Evolutionary conservation across 352 stramenopile genomes (phyloP), one percentile per base, ranked within the genome.

Genomic region (Phytopythium vexans): DNA sequence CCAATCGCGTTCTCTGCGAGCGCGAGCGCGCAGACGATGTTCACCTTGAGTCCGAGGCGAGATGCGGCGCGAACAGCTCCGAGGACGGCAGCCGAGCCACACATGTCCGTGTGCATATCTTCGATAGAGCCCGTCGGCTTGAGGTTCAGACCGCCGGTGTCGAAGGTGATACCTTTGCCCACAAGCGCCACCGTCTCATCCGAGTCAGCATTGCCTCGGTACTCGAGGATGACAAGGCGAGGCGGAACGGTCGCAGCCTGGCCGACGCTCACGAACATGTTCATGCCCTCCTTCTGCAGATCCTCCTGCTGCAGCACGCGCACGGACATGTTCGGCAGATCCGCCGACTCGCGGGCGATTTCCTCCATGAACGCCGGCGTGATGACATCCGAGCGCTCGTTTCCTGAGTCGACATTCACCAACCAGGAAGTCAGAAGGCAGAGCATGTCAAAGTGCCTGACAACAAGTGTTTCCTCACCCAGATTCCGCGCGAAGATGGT

Each of bases 131-230:
- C 78, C 10, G 88, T 94, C 1, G 89, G 87, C 74, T 98, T 98
- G 41, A 98, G 72, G 74, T 98, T 97, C 52, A 98, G 73, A 11
- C 94, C 94, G n/a, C 94, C 94, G 0, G 92, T 97, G 68, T 98
- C 94, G 56, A 98, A 98, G 43, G 87, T 97, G 45, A 98, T 83
- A 14, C 90, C 94, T 68, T 98, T 98, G 39, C 94, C 94, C 32
- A 98, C 88, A 12, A 98, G 60, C 11, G 84, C 89, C 7, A 94
- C 66, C 45, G 73, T 86, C 11, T 88, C 68, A 6, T 85, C 66
- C 10, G 72, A 74, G 12, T 79, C 68, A 1, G 82, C 74, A 56
- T 90, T 82, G 31, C 84, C 84, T 41, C 53, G 58, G 62, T 96
- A 96, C 58, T 92, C 77, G 33, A 96, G 70, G 43, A 96, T 77